A percentile compares a stretch with the other conserved stretches of the same genome.
Conservation (phyloP, 164 flowering plant genomes). For the Chloranthus sessilifolius region DNA sequence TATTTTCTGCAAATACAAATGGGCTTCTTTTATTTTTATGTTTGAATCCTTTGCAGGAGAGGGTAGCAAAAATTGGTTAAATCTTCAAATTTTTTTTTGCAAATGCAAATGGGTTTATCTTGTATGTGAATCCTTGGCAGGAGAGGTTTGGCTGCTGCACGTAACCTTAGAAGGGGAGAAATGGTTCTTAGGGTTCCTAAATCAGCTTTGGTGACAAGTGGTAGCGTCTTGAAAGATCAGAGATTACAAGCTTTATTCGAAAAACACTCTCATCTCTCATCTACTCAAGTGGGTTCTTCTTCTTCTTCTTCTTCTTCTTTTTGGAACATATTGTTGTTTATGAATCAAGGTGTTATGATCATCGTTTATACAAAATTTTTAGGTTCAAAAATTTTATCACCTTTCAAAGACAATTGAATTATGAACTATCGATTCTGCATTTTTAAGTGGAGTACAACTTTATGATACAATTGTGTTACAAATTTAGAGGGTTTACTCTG, state of each 20-base stretch:
- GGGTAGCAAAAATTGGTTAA: no score
- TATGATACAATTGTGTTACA: no score
- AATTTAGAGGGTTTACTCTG: no score
- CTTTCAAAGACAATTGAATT: no score
- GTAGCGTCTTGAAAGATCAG: conserved; percentile 34
- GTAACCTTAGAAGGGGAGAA: conserved; percentile 56
- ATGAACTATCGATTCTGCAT: no score
- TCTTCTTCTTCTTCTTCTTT: not conserved
- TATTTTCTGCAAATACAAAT: not conserved
- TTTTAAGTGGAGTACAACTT: no score
- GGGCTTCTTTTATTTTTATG: not conserved
- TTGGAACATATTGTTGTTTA: not conserved
- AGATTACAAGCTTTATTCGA: conserved; percentile 32
- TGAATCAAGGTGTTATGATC: no score
- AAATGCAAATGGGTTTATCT: not conserved
- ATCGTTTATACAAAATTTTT: no score
- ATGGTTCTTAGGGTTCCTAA: conserved; percentile 69
- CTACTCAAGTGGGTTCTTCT: conserved; percentile 62
- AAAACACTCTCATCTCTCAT: conserved; percentile 38
- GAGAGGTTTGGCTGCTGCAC: conserved; percentile 73
- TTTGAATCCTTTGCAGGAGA: no score
- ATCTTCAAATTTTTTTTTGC: not conserved
- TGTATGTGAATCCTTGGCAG: conserved; percentile 24
- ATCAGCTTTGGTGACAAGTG: conserved; percentile 49
- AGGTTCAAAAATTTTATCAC: no score